Evolutionary conservation across 306 rosid genomes (phyloP).

Genomic region (Datisca glomerata): DNA sequence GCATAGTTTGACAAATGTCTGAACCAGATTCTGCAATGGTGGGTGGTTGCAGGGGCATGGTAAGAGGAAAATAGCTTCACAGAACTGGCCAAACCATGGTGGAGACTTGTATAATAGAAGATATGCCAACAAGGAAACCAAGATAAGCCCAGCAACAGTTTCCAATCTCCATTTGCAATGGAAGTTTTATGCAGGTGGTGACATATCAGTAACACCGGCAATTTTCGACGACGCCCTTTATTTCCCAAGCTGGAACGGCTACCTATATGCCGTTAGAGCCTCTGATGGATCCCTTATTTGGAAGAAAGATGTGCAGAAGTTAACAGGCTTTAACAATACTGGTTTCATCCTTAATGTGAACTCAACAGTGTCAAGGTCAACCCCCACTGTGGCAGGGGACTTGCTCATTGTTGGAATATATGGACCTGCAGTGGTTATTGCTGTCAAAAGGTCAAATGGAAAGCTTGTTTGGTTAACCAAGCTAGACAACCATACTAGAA

Average conservation of each 20-base stretch:
- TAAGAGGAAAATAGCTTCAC: too few relatives aligned
- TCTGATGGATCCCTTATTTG: slow-evolving; percentile 26
- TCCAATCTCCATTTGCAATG: slow-evolving; percentile 30
- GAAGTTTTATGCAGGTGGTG: slow-evolving; percentile 42
- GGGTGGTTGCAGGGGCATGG: not conserved
- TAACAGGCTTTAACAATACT: slow-evolving; percentile 31
- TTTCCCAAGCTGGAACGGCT: slow-evolving; percentile 60
- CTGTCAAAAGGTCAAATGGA: slow-evolving; percentile 30
- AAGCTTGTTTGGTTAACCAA: slow-evolving; percentile 30
- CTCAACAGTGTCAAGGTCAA: slow-evolving; percentile 33
- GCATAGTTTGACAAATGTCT: too few relatives aligned
- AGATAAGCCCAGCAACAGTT: slow-evolving; percentile 31
- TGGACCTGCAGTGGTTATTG: slow-evolving; percentile 47
- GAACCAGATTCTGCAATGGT: too few relatives aligned
- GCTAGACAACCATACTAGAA: slow-evolving; percentile 17
- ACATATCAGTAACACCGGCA: slow-evolving; percentile 46
- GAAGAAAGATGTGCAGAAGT: slow-evolving; percentile 23
- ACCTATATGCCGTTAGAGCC: slow-evolving; percentile 31
- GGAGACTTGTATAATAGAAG: slow-evolving; percentile 54
- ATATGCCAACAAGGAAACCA: slow-evolving; percentile 35
- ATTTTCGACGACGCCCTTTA: slow-evolving; percentile 28
- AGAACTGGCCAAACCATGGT: slow-evolving; percentile 55
- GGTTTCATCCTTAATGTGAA: slow-evolving; percentile 22
- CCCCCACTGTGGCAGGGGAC: slow-evolving; percentile 30
- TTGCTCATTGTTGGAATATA: slow-evolving; percentile 28